Conservation (phyloP, 768 basidiomycete genomes). For the Coprinopsis strossmayeri region DNA sequence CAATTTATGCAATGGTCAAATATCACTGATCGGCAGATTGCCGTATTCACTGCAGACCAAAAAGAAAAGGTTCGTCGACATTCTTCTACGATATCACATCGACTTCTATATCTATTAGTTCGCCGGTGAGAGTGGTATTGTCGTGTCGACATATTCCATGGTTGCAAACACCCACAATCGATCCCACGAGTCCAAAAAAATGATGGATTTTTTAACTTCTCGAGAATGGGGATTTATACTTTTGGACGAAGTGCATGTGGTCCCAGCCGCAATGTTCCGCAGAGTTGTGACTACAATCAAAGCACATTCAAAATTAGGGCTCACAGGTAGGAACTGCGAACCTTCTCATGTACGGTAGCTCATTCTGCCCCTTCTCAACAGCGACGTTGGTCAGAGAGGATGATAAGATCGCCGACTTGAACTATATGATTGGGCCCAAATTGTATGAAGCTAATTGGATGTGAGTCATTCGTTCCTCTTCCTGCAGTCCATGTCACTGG, state of each 20-base stretch:
- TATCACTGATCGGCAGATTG: constrained; percentile 92
- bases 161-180: constrained; percentile 97
- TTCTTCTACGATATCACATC: not conserved
- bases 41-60: constrained; percentile 95
- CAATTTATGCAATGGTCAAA: constrained; percentile 99
- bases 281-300: constrained; percentile 97
- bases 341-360: constrained; percentile 6
- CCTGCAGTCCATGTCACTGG: no score
- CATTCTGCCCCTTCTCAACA: constrained; percentile 21
- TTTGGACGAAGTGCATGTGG: constrained; percentile 97
- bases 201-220: constrained; percentile 99
- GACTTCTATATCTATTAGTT: constrained; percentile 48
- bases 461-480: no score
- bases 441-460: constrained; percentile 99
- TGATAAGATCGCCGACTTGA: constrained; percentile 96
- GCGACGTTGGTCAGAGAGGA: constrained; percentile 98
- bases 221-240: constrained; percentile 99
- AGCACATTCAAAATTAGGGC: constrained; percentile 95
- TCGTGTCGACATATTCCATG: constrained; percentile 99
- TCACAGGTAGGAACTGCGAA: constrained; percentile 63
- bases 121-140: constrained; percentile 94
- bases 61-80: constrained; percentile 76
- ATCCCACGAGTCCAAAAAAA: constrained; percentile 98
- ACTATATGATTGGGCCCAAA: constrained; percentile 99
- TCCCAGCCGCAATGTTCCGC: constrained; percentile 98